Conservation (phyloP, 2,329 filamentous ascomycete species). For the Metarhizium humberi region DNA sequence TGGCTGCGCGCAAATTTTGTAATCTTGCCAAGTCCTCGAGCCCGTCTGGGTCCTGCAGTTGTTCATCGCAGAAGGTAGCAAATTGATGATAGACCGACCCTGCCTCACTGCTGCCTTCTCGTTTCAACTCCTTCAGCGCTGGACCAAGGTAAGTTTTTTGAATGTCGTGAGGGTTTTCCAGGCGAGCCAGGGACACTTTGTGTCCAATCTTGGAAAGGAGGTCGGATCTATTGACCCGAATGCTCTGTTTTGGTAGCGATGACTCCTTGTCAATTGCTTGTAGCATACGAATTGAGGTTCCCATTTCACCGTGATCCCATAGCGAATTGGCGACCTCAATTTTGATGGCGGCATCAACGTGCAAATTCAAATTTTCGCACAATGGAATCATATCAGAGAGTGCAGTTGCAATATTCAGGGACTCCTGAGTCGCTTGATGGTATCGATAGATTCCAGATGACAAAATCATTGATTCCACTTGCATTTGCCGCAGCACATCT, state of each 20-base stretch:
- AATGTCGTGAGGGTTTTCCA: slow-evolving; percentile 87
- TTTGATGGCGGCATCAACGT: slow-evolving; percentile 66
- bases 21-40: slow-evolving; percentile 78
- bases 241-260: slow-evolving; percentile 57
- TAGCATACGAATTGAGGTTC: slow-evolving; percentile 80
- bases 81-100: slow-evolving; percentile 92
- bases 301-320: slow-evolving; percentile 90
- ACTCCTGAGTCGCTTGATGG: slow-evolving; percentile 77
- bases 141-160: slow-evolving; percentile 78
- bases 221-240: slow-evolving; percentile 65
- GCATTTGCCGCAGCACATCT: slow-evolving; percentile 56
- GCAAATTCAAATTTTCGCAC: slow-evolving; percentile 62
- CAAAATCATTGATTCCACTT: slow-evolving; percentile 67
- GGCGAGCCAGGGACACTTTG: slow-evolving; percentile 77
- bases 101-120: slow-evolving; percentile 57
- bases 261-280: slow-evolving; percentile 56
- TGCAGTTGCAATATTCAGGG: slow-evolving; percentile 73
- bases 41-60: slow-evolving; percentile 78
- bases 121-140: slow-evolving; percentile 72
- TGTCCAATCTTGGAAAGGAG: slow-evolving; percentile 81
- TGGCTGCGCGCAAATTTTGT: slow-evolving; percentile 68
- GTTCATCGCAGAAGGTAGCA: slow-evolving; percentile 88
- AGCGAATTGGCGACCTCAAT: slow-evolving; percentile 82
- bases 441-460: slow-evolving; percentile 68
- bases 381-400: slow-evolving; percentile 67